A percentile compares a stretch with the other conserved stretches of the same genome.
Conservation (phyloP, 2,329 filamentous ascomycete genomes). For the Sporothrix humicola region DNA sequence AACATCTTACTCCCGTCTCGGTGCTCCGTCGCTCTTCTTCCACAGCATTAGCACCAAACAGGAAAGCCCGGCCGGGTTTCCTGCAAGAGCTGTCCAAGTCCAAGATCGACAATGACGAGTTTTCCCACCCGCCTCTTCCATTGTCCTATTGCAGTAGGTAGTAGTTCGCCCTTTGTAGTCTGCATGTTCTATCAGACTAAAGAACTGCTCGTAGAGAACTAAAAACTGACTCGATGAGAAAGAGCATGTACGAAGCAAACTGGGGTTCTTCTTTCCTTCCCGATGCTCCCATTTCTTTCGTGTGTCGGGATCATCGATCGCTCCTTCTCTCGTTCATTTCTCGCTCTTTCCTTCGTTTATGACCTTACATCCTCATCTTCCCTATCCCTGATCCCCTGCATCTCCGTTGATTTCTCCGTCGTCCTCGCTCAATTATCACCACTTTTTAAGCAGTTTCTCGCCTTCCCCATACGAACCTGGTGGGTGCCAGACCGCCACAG, state of each 20-base stretch:
- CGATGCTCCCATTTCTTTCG: neutral
- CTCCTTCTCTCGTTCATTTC: slow-evolving; percentile 26
- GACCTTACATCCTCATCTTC: neutral
- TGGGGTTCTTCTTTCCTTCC: slow-evolving; percentile 13
- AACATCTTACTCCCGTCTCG: slow-evolving; percentile 14
- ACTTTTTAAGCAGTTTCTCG: neutral
- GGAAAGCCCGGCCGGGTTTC: slow-evolving; percentile 28
- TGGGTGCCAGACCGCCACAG: neutral
- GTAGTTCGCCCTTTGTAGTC: neutral
- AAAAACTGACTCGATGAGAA: slow-evolving; percentile 19
- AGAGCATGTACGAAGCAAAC: neutral
- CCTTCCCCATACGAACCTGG: neutral
- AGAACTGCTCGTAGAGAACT: neutral
- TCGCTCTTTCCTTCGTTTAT: slow-evolving; percentile 15
- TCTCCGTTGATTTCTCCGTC: slow-evolving; percentile 4
- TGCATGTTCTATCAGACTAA: neutral
- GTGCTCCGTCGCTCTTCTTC: slow-evolving; percentile 14
- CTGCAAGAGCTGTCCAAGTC: slow-evolving; percentile 3
- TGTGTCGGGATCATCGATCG: neutral
- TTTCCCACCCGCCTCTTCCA: slow-evolving; percentile 1
- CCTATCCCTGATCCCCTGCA: neutral
- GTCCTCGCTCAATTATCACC: slow-evolving; percentile 16
- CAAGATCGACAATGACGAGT: slow-evolving; percentile 28
- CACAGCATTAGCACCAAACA: slow-evolving; percentile 24
- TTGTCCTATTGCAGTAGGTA: slow-evolving; percentile 13